Base-by-base conservation (phyloP, 2,329 filamentous ascomycete species). In the Daldinia eschscholtzii region DNA sequence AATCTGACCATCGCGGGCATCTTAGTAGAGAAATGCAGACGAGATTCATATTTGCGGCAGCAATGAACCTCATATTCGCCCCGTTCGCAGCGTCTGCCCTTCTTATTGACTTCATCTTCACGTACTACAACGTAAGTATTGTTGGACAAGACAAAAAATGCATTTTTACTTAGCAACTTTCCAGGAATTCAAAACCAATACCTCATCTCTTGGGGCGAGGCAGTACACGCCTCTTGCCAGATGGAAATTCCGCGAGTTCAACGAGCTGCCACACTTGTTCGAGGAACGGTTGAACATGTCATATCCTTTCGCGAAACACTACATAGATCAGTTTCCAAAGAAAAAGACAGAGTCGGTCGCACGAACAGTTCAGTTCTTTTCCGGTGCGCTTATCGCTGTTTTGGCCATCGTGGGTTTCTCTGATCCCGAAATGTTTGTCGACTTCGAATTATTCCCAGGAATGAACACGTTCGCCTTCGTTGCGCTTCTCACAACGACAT, bases 161-260 rank as follows among this genome's bases (percentile, higher is more conserved):
- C 15, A 44, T 35, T n/a, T 33, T 55, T 61, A 37, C 73, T 78
- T 39, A 78, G 64, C 13, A n/a, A 15, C 55, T 37, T n/a, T 48
- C 2, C 67, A 93, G 91, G 95, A 99, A 83, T 98, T 97, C 77
- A 94, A 97, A 80, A 97, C 94, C 76, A 97, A 98, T 70, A 95
- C 93, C 0, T 90, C 93, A 0, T 91, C 94, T 70, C 88, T 97
- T 41, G 92, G 93, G n/a, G 91, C 93, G 15, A 90, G 96, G 44
- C 91, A 94, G 72, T 99, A 98, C 78, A 98, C 95, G 0, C 93
- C 94, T 1, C 87, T 97, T 57, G 96, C 96, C 0, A 92, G 97
- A 78, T 99, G 96, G 96, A 98, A 98, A 76, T 98, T 99, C 71
- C 91, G 96, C 55, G 95, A 98, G 79, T 99, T 98, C 85, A 99